phyloP scores from a whole-genome alignment of 768 basidiomycete genomes.

The Suillus subluteus region DNA sequence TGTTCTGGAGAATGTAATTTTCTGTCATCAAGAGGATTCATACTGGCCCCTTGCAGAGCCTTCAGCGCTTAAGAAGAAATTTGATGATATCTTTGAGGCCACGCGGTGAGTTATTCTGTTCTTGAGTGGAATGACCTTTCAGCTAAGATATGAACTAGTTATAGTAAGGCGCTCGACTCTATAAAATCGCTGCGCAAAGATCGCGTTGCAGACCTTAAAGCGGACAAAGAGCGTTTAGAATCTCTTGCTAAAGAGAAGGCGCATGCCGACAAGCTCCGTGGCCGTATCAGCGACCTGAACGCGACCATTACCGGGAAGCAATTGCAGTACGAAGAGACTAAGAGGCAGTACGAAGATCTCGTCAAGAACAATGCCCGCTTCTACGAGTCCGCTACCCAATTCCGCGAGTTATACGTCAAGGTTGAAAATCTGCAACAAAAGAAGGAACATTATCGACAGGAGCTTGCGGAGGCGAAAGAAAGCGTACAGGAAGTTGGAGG shows the following conservation, averaged over 20 bases:
- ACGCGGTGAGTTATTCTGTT: conserved; percentile 63
- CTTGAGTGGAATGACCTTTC: not conserved
- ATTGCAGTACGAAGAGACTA: conserved; percentile 71
- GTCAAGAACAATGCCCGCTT: conserved; percentile 76
- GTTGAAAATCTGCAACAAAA: conserved; percentile 65
- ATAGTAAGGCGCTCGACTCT: conserved; percentile 93
- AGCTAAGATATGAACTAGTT: conserved; percentile 50
- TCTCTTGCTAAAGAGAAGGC: conserved; percentile 80
- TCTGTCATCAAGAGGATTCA: conserved; percentile 99
- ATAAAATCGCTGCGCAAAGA: conserved; percentile 93
- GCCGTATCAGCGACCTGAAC: conserved; percentile 63
- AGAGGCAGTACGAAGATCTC: conserved; percentile 63
- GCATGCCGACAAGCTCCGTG: conserved; percentile 82
- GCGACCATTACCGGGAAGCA: conserved; percentile 70
- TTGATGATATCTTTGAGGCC: conserved; percentile 99
- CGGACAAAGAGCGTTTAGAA: conserved; percentile 86
- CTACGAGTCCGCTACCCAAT: conserved; percentile 81
- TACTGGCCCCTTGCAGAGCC: conserved; percentile 98
- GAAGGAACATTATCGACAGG: conserved; percentile 61
- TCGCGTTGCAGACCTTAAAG: conserved; percentile 85
- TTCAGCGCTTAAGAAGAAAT: conserved; percentile 93
- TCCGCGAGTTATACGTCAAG: conserved; percentile 81
- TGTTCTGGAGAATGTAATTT: conserved; percentile 99
- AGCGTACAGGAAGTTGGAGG: conserved; percentile 72
- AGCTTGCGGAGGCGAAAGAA: conserved; percentile 63